Conservation (phyloP, 2,329 filamentous ascomycete species). For the Ophiosphaerella herpotricha region DNA sequence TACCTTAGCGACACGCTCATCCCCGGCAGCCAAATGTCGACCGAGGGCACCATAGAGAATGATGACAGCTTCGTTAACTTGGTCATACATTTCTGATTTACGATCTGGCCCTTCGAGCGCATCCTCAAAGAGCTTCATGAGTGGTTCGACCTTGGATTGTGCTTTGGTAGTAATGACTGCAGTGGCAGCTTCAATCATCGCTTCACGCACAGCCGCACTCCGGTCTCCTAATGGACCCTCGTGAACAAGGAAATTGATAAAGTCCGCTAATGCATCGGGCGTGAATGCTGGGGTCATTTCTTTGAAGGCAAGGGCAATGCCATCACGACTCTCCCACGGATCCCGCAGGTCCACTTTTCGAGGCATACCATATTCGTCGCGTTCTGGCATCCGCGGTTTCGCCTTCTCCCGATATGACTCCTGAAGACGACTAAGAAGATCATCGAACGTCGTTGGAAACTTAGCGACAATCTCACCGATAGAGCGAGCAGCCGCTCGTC, state of each 20-base stretch:
- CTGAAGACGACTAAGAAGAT: conserved; percentile 69
- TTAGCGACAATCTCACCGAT: conserved; percentile 73
- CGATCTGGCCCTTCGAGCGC: conserved; percentile 86
- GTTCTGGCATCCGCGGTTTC: conserved; percentile 79
- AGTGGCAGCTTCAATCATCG: conserved; percentile 91
- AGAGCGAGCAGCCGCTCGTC: conserved; percentile 80
- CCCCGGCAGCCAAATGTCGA: conserved; percentile 81
- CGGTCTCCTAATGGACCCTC: conserved; percentile 85
- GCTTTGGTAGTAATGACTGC: conserved; percentile 80
- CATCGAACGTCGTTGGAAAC: conserved; percentile 63
- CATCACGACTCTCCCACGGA: conserved; percentile 89
- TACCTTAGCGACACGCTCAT: conserved; percentile 84
- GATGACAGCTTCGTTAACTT: conserved; percentile 95
- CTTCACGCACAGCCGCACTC: conserved; percentile 74
- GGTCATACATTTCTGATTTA: conserved; percentile 78
- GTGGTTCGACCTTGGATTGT: conserved; percentile 77
- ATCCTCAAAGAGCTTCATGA: conserved; percentile 91
- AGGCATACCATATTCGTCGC: conserved; percentile 94
- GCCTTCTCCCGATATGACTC: conserved; percentile 76
- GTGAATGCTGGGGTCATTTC: conserved; percentile 75
- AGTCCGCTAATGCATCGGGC: conserved; percentile 70
- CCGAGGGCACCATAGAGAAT: conserved; percentile 96
- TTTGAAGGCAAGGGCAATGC: conserved; percentile 84
- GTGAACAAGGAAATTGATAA: conserved; percentile 85
- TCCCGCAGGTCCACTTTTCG: conserved; percentile 86